Base-by-base conservation (phyloP, 768 basidiomycete species). In the Mycena galericulata region DNA sequence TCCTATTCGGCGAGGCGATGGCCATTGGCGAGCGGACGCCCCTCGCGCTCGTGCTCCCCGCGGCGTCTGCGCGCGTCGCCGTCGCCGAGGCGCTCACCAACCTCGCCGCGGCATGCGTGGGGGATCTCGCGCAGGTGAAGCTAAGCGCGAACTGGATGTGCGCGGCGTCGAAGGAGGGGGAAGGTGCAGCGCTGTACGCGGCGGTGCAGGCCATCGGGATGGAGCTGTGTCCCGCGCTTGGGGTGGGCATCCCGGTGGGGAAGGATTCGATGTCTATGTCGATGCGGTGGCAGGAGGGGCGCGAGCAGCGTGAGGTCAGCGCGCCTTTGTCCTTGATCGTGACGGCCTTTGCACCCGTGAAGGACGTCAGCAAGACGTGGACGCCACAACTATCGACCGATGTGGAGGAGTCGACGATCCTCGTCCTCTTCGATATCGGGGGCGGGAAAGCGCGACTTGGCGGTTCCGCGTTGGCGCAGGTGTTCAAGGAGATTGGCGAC, bases 81-180 rank as follows among this genome's bases (percentile, higher is more conserved):
- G 91, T 99, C 49, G 97, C 90, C 3, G 98, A 99, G 78, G 87
- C 98, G 1, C 85, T 99, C 46, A 96, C 92, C 73, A 99, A 99
- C 80, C 85, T 99, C 66, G 89, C 88, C 0, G 96, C 98, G 7
- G 90, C 97, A 1, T 86, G 88, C 53, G 82, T 97, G 43, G 87
- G 88, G 4, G 86, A 88, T 27, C 82, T 98, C 36, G 84, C 86
- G 3, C 84, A 86, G 63, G 89, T 98, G 74, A 99, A 99, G 80
- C 86, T 99, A n/a, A 97, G 95, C 70, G 97, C 97, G 50, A 99
- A 99, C 79, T 99, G 98, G 98, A 99, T 99, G 98, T 96, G 94
- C 67, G 96, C 97, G 4, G 95, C 97, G 7, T 91, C 90, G 11
- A 93, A 93, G 76, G 84, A 89, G 73, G 92, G 97, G 49, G 97